Conservation (phyloP, 345 rosid genomes). For the Hibiscus trionum region DNA sequence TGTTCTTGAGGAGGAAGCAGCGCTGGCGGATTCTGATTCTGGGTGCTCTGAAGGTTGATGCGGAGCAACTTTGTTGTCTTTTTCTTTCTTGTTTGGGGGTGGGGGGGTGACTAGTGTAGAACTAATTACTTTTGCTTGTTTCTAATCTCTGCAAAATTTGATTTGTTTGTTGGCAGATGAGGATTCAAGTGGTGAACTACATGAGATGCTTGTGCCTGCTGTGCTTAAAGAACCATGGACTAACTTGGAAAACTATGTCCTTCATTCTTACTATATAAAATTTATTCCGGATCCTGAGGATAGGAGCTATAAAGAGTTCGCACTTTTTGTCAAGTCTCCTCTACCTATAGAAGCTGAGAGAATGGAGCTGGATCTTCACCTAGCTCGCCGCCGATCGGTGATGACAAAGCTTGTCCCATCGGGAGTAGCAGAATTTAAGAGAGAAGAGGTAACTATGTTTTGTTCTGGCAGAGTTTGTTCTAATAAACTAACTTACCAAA, state of each 20-base stretch:
- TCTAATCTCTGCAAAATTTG: constrained; percentile 2
- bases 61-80: constrained; percentile 7
- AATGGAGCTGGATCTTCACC: constrained; percentile 78
- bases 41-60: constrained; percentile 47
- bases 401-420: constrained; percentile 49
- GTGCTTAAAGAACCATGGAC: constrained; percentile 55
- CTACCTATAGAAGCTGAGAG: constrained; percentile 79
- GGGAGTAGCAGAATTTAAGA: constrained; percentile 33
- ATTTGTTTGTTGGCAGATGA: constrained; percentile 39
- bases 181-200: constrained; percentile 47
- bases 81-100: not conserved
- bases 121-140: not conserved
- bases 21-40: constrained; percentile 27
- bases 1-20: constrained; percentile 33
- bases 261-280: constrained; percentile 50
- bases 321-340: constrained; percentile 68
- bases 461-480: not conserved
- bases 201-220: constrained; percentile 75
- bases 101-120: not conserved
- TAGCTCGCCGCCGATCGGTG: constrained; percentile 75
- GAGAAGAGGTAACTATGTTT: constrained; percentile 46
- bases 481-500: constrained; percentile 3
- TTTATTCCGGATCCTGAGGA: constrained; percentile 68
- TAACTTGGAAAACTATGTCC: constrained; percentile 27
- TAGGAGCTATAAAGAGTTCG: constrained; percentile 64